Conservation (phyloP, 2,329 filamentous ascomycete species). For the Claviceps sp. region DNA sequence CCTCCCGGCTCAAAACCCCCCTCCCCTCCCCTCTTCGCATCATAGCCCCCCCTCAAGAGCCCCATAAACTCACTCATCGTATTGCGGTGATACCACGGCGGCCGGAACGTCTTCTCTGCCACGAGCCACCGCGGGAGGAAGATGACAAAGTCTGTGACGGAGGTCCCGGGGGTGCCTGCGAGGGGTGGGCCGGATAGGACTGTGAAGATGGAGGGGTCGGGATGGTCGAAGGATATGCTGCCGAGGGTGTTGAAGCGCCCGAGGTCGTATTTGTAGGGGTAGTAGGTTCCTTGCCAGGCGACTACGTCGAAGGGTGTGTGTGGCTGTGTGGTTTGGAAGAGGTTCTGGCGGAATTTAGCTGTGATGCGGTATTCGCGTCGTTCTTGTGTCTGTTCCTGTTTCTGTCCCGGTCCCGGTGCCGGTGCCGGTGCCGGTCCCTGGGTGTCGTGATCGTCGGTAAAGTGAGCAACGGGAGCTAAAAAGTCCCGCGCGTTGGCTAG, state of each 20-base stretch:
- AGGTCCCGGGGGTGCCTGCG: constrained; percentile 49
- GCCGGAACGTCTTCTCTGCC: constrained; percentile 55
- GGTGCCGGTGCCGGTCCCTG: too few species aligned
- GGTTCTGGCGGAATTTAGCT: constrained; percentile 50
- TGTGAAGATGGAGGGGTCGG: constrained; percentile 67
- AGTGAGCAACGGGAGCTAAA: constrained; percentile 55
- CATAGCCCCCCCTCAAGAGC: constrained; percentile 42
- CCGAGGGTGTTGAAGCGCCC: constrained; percentile 65
- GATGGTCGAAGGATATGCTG: constrained; percentile 61
- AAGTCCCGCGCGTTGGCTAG: constrained; percentile 69
- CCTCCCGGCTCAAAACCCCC: constrained; percentile 45
- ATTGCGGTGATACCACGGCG: constrained; percentile 61
- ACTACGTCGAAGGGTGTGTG: constrained; percentile 72
- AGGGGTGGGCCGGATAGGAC: constrained; percentile 49
- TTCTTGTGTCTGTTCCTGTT: too few species aligned
- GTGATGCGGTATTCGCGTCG: constrained; percentile 26
- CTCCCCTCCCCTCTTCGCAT: constrained; percentile 41
- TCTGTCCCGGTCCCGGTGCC: too few species aligned
- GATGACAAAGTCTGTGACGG: constrained; percentile 59
- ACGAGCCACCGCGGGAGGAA: constrained; percentile 63
- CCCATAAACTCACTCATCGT: constrained; percentile 56
- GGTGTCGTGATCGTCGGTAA: constrained; percentile 41
- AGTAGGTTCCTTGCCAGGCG: constrained; percentile 70
- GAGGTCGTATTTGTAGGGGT: constrained; percentile 72
- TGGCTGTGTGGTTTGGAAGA: constrained; percentile 50